A percentile compares a stretch with the other conserved stretches of the same genome.
These are phyloP conservation scores for Gossypium gossypioides DNA, from an alignment of 441 rosid genomes.

Conservation along the genomic window DNA sequence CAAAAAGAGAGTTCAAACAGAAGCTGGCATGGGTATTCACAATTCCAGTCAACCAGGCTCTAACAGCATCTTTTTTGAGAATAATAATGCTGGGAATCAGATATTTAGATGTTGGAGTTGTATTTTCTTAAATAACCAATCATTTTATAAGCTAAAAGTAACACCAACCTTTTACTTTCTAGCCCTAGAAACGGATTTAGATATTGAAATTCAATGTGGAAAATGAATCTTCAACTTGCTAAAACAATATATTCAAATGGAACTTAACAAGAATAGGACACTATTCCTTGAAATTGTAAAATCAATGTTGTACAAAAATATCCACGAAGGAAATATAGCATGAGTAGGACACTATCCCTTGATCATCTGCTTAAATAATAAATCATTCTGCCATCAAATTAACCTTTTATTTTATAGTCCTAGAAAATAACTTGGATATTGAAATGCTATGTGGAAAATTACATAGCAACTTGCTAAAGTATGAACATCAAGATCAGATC, in stretches of 20 bases:
- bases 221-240: background rate
- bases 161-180: background rate
- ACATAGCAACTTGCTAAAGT: background rate
- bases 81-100: background rate
- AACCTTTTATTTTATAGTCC: background rate
- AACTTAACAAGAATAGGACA: background rate
- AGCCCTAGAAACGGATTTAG: background rate
- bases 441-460: background rate
- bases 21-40: background rate
- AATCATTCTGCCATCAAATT: background rate
- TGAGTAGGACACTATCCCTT: background rate
- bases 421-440: background rate
- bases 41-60: background rate
- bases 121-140: background rate
- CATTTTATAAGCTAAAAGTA: background rate
- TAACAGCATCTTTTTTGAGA: background rate
- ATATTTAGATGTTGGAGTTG: background rate
- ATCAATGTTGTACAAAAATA: background rate
- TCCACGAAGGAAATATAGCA: background rate
- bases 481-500: background rate
- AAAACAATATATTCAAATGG: background rate
- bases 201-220: background rate
- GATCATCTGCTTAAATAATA: background rate
- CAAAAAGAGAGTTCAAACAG: conserved; percentile 1
- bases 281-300: background rate